Base-by-base conservation (phyloP, 2,329 filamentous ascomycete genomes). In the Helotiales sp. region DNA sequence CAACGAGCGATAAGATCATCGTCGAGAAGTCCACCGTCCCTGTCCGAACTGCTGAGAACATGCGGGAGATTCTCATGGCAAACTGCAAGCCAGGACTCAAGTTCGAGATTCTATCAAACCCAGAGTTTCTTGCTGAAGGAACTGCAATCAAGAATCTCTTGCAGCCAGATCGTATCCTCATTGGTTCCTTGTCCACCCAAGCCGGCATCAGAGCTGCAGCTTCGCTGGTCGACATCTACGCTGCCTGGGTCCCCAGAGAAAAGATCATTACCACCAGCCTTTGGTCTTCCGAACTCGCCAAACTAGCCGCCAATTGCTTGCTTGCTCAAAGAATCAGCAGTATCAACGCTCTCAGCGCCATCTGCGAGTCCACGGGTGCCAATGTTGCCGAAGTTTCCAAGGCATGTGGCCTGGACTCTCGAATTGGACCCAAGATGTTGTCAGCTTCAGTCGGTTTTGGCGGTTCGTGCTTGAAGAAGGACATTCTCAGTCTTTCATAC, bases 11-110 rank as follows among this genome's bases (percentile, higher is more conserved):
- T 63, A 87, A 89, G 65, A 91, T 93, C 65, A 87, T 94, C 65
- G 91, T 93, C 28, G 91, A 93, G 80, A 94, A 93, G 81, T 90
- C 87, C 61, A 94, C 91, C 0, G 91, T 93, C 30, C 91, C 91
- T 2, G 92, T 89, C 76, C 83, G 89, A 66, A 93, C 91, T 10
- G 90, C 91, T 1, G 84, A 91, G 73, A 85, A 87, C 37, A 87
- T 93, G 84, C 81, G 87, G 72, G 80, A 83, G 37, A 83, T 84
- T 72, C 85, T 87, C 85, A 86, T 15, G 88, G 89, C 0, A 86
- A 84, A 22, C 17, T 40, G 83, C 89, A 20, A 84, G 86, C 70
- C 57, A 4, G 64, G 64, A 11, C 37, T 66, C 47, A 40, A 45
- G 10, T 93, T 93, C 75, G 89, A 93, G 76, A 87, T 93, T 65